A percentile compares a stretch with the other conserved stretches of the same genome.
phyloP scores from a whole-genome alignment of 106 monocot species.

The Dioscorea alata region DNA sequence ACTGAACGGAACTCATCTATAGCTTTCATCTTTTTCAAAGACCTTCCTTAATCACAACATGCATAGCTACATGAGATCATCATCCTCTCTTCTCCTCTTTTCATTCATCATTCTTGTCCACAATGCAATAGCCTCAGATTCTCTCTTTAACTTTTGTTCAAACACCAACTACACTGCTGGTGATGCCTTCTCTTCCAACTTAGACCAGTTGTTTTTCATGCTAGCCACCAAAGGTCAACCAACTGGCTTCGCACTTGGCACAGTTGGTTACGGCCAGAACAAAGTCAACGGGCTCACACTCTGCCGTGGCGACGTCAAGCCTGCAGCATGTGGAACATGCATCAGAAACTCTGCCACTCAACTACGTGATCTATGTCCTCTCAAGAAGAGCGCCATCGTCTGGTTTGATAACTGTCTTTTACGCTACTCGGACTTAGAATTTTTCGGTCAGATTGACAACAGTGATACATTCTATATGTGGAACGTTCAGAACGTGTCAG shows the following conservation, averaged over 20 bases:
- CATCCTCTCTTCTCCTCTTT: background rate
- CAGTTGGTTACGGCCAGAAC: conserved; percentile 15
- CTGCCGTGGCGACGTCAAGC: no score
- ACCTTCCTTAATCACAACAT: no score
- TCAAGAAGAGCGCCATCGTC: conserved; percentile 17
- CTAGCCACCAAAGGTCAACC: conserved; percentile 15
- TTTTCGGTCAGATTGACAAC: conserved; percentile 31
- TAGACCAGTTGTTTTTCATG: conserved; percentile 20
- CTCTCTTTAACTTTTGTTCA: background rate
- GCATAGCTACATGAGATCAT: no score
- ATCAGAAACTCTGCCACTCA: conserved; percentile 1
- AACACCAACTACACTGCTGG: conserved; percentile 4
- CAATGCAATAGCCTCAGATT: background rate
- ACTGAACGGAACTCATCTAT: no score
- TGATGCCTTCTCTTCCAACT: conserved; percentile 17
- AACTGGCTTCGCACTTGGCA: no score
- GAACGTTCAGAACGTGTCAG: no score
- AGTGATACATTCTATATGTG: no score
- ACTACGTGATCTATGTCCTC: conserved; percentile 10
- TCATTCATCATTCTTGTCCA: background rate
- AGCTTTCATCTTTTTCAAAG: no score
- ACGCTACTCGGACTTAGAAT: conserved; percentile 25
- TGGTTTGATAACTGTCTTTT: conserved; percentile 39
- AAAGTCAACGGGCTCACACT: no score
- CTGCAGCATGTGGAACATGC: no score